Conservation (phyloP, 768 basidiomycete genomes). For the Nidularia pulvinata region DNA sequence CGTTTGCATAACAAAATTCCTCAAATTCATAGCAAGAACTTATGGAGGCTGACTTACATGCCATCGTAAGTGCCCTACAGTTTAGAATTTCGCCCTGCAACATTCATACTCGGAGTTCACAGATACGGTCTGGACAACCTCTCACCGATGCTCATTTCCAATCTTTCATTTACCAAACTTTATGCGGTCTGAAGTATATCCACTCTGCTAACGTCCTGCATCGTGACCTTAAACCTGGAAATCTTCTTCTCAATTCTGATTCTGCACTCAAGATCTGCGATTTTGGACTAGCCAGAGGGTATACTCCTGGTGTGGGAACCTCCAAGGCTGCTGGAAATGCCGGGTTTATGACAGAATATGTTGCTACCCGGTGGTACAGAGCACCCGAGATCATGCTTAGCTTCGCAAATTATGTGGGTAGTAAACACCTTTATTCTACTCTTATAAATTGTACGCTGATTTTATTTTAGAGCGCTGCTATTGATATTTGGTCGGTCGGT, state of each 20-base stretch:
- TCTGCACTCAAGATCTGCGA: slow-evolving; percentile 99
- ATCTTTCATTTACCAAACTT: slow-evolving; percentile 97
- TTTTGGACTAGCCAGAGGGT: slow-evolving; percentile 95
- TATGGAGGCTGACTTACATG: slow-evolving; percentile 99
- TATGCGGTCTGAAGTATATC: slow-evolving; percentile 98
- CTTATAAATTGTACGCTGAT: slow-evolving; percentile 6
- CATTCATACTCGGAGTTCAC: neutral
- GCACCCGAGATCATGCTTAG: slow-evolving; percentile 99
- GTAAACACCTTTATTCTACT: slow-evolving; percentile 42
- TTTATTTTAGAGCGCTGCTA: slow-evolving; percentile 68
- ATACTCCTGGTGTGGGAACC: slow-evolving; percentile 82
- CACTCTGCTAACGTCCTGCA: slow-evolving; percentile 98
- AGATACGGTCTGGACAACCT: slow-evolving; percentile 88
- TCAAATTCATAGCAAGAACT: slow-evolving; percentile 85
- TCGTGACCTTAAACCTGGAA: slow-evolving; percentile 94
- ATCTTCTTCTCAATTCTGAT: slow-evolving; percentile 95
- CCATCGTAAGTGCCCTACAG: slow-evolving; percentile 65
- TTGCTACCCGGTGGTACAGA: slow-evolving; percentile 97
- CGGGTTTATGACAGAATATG: slow-evolving; percentile 99
- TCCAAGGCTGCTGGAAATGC: slow-evolving; percentile 76
- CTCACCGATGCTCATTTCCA: slow-evolving; percentile 94
- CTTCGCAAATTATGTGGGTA: slow-evolving; percentile 93
- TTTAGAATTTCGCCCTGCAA: neutral
- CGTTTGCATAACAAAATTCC: slow-evolving; percentile 5
- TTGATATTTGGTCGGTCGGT: slow-evolving; percentile 96